These are phyloP conservation scores for Aspergillus sp. DNA, from an alignment of 2,329 filamentous ascomycete genomes.

Conservation along the genomic window DNA sequence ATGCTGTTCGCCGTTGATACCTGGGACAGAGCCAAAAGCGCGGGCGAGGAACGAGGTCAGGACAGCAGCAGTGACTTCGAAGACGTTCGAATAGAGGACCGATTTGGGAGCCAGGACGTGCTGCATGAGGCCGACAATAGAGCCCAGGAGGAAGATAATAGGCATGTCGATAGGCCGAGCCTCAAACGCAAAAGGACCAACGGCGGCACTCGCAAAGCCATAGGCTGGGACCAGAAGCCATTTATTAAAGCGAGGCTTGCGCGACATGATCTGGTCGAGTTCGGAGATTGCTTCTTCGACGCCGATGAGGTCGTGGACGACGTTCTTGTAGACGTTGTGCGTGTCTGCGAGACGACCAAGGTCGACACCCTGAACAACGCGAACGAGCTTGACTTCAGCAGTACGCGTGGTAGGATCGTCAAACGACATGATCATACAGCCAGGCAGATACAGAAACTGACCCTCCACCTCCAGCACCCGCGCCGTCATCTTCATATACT, in stretches of 20 bases:
- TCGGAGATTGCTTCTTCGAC: slow-evolving; percentile 48
- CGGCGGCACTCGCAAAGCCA: slow-evolving; percentile 71
- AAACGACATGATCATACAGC: slow-evolving; percentile 94
- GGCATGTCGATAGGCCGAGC: slow-evolving; percentile 78
- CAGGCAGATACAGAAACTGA: slow-evolving; percentile 88
- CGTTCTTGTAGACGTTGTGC: slow-evolving; percentile 51
- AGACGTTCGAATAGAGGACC: slow-evolving; percentile 65
- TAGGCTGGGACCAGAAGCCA: slow-evolving; percentile 66
- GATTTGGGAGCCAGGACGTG: slow-evolving; percentile 74
- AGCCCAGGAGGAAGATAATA: slow-evolving; percentile 74
- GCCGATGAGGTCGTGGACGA: slow-evolving; percentile 49
- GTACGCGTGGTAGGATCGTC: slow-evolving; percentile 54
- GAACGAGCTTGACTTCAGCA: slow-evolving; percentile 49
- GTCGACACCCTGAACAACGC: slow-evolving; percentile 45
- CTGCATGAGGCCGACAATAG: slow-evolving; percentile 72
- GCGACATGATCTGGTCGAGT: slow-evolving; percentile 57
- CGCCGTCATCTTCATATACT: slow-evolving; percentile 89
- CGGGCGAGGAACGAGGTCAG: slow-evolving; percentile 69
- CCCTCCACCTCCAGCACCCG: slow-evolving; percentile 85
- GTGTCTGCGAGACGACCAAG: slow-evolving; percentile 47
- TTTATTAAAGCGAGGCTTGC: slow-evolving; percentile 55
- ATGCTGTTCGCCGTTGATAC: slow-evolving; percentile 33
- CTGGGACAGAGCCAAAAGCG: slow-evolving; percentile 65
- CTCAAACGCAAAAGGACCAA: slow-evolving; percentile 79
- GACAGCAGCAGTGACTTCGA: slow-evolving; percentile 65